Evolutionary conservation across 169 alveolate species (phyloP).

Genomic region (Theileria parva): DNA sequence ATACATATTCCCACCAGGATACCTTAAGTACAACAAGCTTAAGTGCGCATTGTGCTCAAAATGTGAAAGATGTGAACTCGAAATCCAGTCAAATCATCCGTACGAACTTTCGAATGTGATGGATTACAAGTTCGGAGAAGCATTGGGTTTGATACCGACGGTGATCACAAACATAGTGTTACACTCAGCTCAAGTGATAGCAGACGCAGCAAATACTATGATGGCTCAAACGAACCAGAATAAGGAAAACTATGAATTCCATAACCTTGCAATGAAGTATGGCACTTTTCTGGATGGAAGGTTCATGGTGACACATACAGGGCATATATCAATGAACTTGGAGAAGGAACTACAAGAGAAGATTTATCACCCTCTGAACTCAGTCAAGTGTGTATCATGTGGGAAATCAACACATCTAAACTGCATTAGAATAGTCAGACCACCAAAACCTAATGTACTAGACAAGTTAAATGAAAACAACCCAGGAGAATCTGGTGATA

Average conservation of each 20-base stretch:
- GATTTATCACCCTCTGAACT: constrained; percentile 8
- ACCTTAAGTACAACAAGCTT: constrained; percentile 15
- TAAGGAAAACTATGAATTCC: not conserved
- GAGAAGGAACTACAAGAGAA: not conserved
- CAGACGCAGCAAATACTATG: not conserved
- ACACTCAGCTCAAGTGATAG: constrained; percentile 2
- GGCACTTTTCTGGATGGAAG: constrained; percentile 10
- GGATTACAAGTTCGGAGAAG: constrained; percentile 39
- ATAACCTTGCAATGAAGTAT: not conserved
- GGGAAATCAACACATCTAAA: constrained; percentile 19
- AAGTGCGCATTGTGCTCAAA: constrained; percentile 40
- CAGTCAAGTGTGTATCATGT: constrained; percentile 21
- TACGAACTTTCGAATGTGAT: constrained; percentile 35
- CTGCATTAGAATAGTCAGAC: constrained; percentile 7
- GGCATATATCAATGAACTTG: not conserved
- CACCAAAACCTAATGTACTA: constrained; percentile 12
- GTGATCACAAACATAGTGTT: constrained; percentile 1
- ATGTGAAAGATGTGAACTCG: constrained; percentile 29
- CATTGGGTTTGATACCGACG: constrained; percentile 33
- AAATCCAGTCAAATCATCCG: constrained; percentile 30
- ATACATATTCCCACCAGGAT: constrained; percentile 25
- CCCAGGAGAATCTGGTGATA: constrained; percentile 4
- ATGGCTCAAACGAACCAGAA: not conserved
- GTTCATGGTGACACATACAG: not conserved
- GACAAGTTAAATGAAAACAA: constrained; percentile 32